Evolutionary conservation across 2,329 filamentous ascomycete species (phyloP).

Genomic region (Sarocladiaceae sp.): DNA sequence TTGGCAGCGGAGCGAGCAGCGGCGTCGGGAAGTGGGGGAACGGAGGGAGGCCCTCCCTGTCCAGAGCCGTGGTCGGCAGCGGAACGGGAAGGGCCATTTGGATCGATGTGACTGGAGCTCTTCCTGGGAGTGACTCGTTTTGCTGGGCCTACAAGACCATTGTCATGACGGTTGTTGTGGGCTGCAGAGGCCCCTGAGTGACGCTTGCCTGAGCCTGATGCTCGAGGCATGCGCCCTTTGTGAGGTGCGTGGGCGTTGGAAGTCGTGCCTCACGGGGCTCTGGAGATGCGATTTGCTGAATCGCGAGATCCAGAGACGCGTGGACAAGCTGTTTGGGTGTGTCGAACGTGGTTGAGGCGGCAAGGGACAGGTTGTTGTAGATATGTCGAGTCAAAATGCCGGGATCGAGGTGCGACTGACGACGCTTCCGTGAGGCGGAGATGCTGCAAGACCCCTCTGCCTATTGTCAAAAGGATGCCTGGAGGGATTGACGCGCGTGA

Average conservation of each 20-base stretch:
- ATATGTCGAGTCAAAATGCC: too few relatives aligned
- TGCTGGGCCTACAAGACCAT: slow-evolving; percentile 66
- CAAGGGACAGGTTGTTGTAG: too few relatives aligned
- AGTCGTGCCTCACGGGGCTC: neutral
- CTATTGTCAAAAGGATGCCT: too few relatives aligned
- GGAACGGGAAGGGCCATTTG: slow-evolving; percentile 26
- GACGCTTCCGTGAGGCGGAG: too few relatives aligned
- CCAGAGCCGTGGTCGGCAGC: slow-evolving; percentile 23
- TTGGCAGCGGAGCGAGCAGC: slow-evolving; percentile 13
- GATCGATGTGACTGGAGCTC: slow-evolving; percentile 39
- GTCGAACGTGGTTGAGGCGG: too few relatives aligned
- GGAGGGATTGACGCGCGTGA: too few relatives aligned
- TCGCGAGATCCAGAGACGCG: neutral
- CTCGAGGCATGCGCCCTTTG: slow-evolving; percentile 52
- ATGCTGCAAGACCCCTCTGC: too few relatives aligned
- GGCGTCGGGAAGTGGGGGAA: slow-evolving; percentile 10
- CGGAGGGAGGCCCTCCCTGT: slow-evolving; percentile 22
- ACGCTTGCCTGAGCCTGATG: slow-evolving; percentile 53
- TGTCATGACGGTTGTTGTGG: slow-evolving; percentile 75
- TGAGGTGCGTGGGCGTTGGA: neutral
- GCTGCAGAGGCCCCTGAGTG: slow-evolving; percentile 55
- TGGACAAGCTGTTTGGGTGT: too few relatives aligned
- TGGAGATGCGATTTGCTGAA: neutral
- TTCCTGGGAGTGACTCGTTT: slow-evolving; percentile 36
- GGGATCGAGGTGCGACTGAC: too few relatives aligned